phyloP scores from a whole-genome alignment of 2,329 filamentous ascomycete species.

The Orbilia oligospora region DNA sequence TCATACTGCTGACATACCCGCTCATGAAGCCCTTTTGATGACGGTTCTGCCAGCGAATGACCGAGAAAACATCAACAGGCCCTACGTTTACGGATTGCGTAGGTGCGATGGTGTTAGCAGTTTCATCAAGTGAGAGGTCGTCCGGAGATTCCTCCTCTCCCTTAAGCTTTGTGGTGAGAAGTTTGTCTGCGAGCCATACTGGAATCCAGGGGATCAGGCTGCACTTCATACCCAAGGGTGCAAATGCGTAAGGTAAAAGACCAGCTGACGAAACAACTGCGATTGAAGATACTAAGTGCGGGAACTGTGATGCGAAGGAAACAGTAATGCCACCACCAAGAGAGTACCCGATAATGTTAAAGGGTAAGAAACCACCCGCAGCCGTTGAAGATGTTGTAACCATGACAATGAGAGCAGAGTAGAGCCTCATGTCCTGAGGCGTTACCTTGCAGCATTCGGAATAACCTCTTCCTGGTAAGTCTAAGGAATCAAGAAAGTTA shows the following conservation, averaged over 20 bases:
- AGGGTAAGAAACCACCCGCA: slow-evolving; percentile 76
- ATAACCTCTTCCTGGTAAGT: slow-evolving; percentile 83
- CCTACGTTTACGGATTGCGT: slow-evolving; percentile 53
- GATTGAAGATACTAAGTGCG: slow-evolving; percentile 77
- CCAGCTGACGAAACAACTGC: slow-evolving; percentile 85
- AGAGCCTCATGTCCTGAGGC: slow-evolving; percentile 76
- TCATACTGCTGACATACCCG: slow-evolving; percentile 80
- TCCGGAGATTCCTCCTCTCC: slow-evolving; percentile 67
- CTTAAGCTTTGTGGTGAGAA: slow-evolving; percentile 71
- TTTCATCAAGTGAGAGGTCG: slow-evolving; percentile 64
- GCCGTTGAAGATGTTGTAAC: slow-evolving; percentile 72
- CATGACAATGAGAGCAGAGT: slow-evolving; percentile 76
- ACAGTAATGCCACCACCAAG: slow-evolving; percentile 82
- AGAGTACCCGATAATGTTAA: slow-evolving; percentile 79
- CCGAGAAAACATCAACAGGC: slow-evolving; percentile 74
- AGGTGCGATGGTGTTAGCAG: slow-evolving; percentile 57
- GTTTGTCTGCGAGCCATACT: slow-evolving; percentile 70
- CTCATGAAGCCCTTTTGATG: slow-evolving; percentile 77
- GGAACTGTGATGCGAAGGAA: slow-evolving; percentile 79
- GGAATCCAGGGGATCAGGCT: slow-evolving; percentile 75
- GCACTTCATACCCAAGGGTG: slow-evolving; percentile 74
- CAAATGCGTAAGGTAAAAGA: slow-evolving; percentile 76
- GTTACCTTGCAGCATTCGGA: slow-evolving; percentile 76
- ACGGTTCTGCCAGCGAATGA: slow-evolving; percentile 79
- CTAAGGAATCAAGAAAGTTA: slow-evolving; percentile 66